Evolutionary conservation across 176 grass and related monocot genomes (phyloP).

Genomic region (Tillandsia fasciculata): DNA sequence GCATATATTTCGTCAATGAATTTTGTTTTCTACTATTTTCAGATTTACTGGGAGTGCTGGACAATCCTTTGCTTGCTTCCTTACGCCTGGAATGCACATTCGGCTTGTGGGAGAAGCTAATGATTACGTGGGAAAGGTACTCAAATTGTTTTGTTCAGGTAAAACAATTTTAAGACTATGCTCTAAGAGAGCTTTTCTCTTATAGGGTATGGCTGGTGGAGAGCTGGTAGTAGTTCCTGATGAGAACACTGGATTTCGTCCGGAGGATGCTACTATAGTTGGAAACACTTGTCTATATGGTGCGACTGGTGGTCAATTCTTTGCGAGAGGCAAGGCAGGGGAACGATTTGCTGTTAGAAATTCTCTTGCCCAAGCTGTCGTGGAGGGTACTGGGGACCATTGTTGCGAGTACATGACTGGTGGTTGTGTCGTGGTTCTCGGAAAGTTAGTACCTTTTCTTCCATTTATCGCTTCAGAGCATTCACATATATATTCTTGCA

Average conservation of each 20-base stretch:
- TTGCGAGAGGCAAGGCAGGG: constrained; percentile 91
- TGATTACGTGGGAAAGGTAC: constrained; percentile 98
- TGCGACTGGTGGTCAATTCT: constrained; percentile 94
- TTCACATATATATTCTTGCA: too few relatives aligned
- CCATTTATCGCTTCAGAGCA: too few relatives aligned
- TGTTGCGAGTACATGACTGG: constrained; percentile 99
- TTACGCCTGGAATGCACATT: constrained; percentile 98
- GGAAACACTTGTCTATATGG: constrained; percentile 99
- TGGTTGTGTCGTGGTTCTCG: constrained; percentile 95
- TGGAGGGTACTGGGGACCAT: constrained; percentile 99
- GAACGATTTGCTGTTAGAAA: constrained; percentile 98
- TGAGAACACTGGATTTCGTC: constrained; percentile 72
- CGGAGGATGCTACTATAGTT: constrained; percentile 96
- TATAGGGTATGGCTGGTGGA: constrained; percentile 93
- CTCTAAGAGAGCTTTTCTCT: not conserved
- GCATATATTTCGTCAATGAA: not conserved
- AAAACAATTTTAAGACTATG: not conserved
- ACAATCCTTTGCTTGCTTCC: constrained; percentile 93
- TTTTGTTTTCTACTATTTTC: constrained; percentile 20
- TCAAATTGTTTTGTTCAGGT: not conserved
- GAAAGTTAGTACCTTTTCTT: constrained; percentile 60
- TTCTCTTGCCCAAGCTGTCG: constrained; percentile 89
- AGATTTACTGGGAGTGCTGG: constrained; percentile 98
- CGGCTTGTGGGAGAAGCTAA: constrained; percentile 85
- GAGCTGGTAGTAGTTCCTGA: constrained; percentile 87